Evolutionary conservation across 768 basidiomycete genomes (phyloP).

Genomic region (Pulveroboletus sp.): DNA sequence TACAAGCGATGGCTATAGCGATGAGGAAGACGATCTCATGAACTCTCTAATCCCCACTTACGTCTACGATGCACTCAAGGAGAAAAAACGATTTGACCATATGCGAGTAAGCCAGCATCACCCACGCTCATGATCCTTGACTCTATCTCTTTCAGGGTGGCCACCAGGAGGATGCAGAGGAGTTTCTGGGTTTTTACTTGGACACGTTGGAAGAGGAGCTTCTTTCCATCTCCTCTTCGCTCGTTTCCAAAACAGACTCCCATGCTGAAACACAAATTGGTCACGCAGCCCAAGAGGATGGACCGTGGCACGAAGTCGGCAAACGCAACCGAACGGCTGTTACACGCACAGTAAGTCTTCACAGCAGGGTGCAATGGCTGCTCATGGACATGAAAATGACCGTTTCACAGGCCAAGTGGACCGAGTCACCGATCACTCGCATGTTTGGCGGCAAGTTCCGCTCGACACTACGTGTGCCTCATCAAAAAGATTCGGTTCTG

Average conservation of each 20-base stretch:
- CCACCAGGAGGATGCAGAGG: slow-evolving; percentile 97
- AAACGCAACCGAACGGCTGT: slow-evolving; percentile 76
- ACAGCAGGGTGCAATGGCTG: not conserved
- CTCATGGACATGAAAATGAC: not conserved
- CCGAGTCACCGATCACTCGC: slow-evolving; percentile 82
- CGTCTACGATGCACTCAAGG: slow-evolving; percentile 90
- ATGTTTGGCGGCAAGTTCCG: slow-evolving; percentile 95
- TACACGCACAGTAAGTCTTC: slow-evolving; percentile 66
- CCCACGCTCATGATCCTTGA: not conserved
- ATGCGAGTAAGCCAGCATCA: slow-evolving; percentile 65
- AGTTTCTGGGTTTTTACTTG: slow-evolving; percentile 96
- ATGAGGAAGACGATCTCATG: slow-evolving; percentile 46
- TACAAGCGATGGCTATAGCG: slow-evolving; percentile 14
- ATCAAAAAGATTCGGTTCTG: slow-evolving; percentile 80
- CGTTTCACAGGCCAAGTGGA: slow-evolving; percentile 56
- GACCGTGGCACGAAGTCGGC: slow-evolving; percentile 92
- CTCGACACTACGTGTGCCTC: slow-evolving; percentile 74
- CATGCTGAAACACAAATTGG: slow-evolving; percentile 8
- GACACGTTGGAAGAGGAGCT: slow-evolving; percentile 94
- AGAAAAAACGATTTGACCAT: slow-evolving; percentile 87
- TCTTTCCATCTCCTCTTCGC: slow-evolving; percentile 54
- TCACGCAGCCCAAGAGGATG: slow-evolving; percentile 40
- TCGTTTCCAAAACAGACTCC: slow-evolving; percentile 37
- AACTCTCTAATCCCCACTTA: slow-evolving; percentile 81
- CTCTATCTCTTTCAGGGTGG: slow-evolving; percentile 51